Conservation (phyloP, 1,284 basidiomycete genomes). For the Melampsora americana region DNA sequence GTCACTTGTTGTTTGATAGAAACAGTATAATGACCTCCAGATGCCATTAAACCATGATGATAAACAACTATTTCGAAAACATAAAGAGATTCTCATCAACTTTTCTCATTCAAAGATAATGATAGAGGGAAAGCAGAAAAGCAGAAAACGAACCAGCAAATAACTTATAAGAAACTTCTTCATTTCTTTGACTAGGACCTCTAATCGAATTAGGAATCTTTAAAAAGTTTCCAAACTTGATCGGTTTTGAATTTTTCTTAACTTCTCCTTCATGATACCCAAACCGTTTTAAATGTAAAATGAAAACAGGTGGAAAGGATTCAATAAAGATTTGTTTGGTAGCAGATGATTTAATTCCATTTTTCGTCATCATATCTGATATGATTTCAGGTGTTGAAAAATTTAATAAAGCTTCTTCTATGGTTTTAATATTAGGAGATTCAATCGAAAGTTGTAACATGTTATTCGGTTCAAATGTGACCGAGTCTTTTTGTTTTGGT, state of each 20-base stretch:
- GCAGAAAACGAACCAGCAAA: conserved; percentile 68
- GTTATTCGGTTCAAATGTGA: conserved; percentile 88
- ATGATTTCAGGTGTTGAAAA: conserved; percentile 79
- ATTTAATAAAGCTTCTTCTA: conserved; percentile 76
- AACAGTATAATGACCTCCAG: conserved; percentile 93
- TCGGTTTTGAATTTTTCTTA: conserved; percentile 78
- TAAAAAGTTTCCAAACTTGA: conserved; percentile 73
- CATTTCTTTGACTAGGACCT: conserved; percentile 46
- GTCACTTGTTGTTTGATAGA: conserved; percentile 61
- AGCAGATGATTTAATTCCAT: conserved; percentile 69
- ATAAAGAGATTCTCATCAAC: not conserved
- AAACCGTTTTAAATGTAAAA: conserved; percentile 91
- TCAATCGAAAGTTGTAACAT: conserved; percentile 85
- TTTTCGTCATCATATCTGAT: conserved; percentile 56
- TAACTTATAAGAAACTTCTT: conserved; percentile 69
- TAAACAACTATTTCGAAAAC: conserved; percentile 67
- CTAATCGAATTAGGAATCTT: conserved; percentile 67
- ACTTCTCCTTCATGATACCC: conserved; percentile 81
- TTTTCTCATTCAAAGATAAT: not conserved
- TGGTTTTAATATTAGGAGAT: conserved; percentile 70
- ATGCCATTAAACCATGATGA: conserved; percentile 85
- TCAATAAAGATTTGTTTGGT: conserved; percentile 86
- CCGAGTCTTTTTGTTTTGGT: conserved; percentile 77
- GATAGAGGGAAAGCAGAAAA: not conserved
- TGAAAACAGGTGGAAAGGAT: conserved; percentile 74